Base-by-base conservation (phyloP, 2,329 filamentous ascomycete genomes). In the Rugonectria rugulosa region DNA sequence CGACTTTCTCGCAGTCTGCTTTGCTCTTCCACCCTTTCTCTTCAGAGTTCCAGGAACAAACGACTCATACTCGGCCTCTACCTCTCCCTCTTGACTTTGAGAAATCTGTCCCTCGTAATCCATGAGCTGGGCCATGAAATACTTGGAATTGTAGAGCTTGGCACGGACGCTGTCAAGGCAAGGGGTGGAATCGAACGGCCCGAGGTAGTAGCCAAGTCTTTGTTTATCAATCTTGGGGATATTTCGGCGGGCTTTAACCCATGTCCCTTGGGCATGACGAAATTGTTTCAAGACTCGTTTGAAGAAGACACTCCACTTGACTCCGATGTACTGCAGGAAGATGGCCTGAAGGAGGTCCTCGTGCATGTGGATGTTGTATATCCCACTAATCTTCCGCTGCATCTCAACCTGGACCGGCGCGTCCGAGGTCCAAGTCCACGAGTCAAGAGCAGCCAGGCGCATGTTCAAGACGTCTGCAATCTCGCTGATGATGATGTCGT, bases 401-500 rank as follows among this genome's bases (percentile, higher is more conserved):
- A 79, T 75, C 58, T 78, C 70, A 0, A 81, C 64, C 0, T 67
- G 65, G 1, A 82, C 73, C 4, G 72, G 70, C 0, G 70, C 62
- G 1, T 75, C 75, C 0, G 66, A 55, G 24, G 56, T 69, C 81
- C 81, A 84, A 0, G 73, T 70, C 80, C 81, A 83, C 3, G 69
- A 70, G 3, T 74, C 68, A 2, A 83, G 63, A 0, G 74, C 71
- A 3, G 75, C 67, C 6, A 82, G 70, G 12, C 80, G 74, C 75
- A 83, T 81, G 57, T 83, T 82, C 44, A 83, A 72, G 2, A 83
- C 79, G 51, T 83, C 80, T 1, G 77, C 75, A 12, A 84, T 75
- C 65, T 84, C 81, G 2, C 67, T 68, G 10, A 82, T 60, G 8
- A 82, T 76, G 21, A 74, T 68, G 0, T 63, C 53, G 45, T 77